A percentile compares a stretch with the other conserved stretches of the same genome.
Evolutionary conservation across 2,329 filamentous ascomycete species (phyloP).

Genomic region (Phaeosphaeria sp.): DNA sequence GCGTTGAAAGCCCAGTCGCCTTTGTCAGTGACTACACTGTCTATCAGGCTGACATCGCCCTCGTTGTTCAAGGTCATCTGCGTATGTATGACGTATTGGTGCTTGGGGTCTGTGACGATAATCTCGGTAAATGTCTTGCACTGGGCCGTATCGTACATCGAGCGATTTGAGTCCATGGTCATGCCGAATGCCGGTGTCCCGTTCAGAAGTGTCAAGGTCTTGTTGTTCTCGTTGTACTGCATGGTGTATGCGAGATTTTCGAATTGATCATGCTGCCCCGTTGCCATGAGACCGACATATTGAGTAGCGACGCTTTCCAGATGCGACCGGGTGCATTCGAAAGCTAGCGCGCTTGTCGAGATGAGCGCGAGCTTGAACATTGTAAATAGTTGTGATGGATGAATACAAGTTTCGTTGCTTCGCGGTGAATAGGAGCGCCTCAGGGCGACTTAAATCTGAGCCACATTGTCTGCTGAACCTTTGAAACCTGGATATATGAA

Average conservation of each 20-base stretch:
- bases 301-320: slow-evolving; percentile 8
- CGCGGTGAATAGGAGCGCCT: neutral
- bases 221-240: slow-evolving; percentile 28
- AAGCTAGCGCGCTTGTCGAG: slow-evolving; percentile 1
- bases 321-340: slow-evolving; percentile 15
- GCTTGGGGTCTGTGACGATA: slow-evolving; percentile 21
- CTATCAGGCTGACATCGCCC: slow-evolving; percentile 23
- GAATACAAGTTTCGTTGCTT: neutral
- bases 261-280: slow-evolving; percentile 22
- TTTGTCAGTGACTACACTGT: slow-evolving; percentile 30
- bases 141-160: slow-evolving; percentile 23
- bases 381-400: neutral
- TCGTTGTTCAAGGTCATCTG: slow-evolving; percentile 23
- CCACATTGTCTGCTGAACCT: neutral
- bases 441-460: neutral
- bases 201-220: slow-evolving; percentile 15
- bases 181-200: slow-evolving; percentile 25
- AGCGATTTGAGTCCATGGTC: slow-evolving; percentile 23
- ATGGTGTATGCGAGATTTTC: slow-evolving; percentile 22
- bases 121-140: slow-evolving; percentile 38
- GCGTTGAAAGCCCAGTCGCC: slow-evolving; percentile 41
- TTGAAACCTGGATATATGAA: neutral
- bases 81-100: slow-evolving; percentile 35
- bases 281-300: slow-evolving; percentile 18
- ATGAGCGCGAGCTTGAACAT: slow-evolving; percentile 2